These are phyloP conservation scores for Calonectria pseudoturangicola DNA, from an alignment of 2,329 filamentous ascomycete species.

Conservation along the genomic window DNA sequence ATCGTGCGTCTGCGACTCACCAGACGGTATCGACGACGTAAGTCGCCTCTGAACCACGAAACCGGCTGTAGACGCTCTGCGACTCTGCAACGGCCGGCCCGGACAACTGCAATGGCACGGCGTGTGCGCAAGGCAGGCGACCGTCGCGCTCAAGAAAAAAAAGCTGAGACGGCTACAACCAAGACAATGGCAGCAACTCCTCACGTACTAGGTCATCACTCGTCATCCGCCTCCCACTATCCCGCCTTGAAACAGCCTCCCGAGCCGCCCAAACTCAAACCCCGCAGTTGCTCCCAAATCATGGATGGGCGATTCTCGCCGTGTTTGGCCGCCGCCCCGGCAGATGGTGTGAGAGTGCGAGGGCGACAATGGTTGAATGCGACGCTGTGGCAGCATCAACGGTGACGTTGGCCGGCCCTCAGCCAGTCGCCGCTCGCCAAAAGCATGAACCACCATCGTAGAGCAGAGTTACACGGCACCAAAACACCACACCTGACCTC, in stretches of 20 bases:
- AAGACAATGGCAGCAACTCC: conserved; percentile 7
- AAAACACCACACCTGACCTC: conserved; percentile 33
- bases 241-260: conserved; percentile 31
- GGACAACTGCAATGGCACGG: neutral
- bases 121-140: neutral
- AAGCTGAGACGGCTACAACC: neutral
- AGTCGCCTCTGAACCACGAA: neutral
- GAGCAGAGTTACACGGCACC: conserved; percentile 35
- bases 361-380: conserved; percentile 41
- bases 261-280: conserved; percentile 38
- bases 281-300: conserved; percentile 34
- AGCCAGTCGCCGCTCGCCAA: conserved; percentile 31
- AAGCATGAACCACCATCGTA: conserved; percentile 38
- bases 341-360: conserved; percentile 37
- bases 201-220: conserved; percentile 22
- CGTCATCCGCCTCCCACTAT: conserved; percentile 19
- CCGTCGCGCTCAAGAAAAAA: neutral
- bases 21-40: conserved; percentile 18
- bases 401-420: conserved; percentile 13
- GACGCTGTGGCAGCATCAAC: conserved; percentile 44
- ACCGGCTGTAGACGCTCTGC: conserved; percentile 8
- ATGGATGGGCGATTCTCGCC: conserved; percentile 32
- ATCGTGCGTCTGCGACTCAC: conserved; percentile 25
- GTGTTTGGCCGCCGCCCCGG: conserved; percentile 35
- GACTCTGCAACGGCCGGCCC: conserved; percentile 1